Evolutionary conservation across 2,329 filamentous ascomycete species (phyloP).

Genomic region (Oidium heveae): DNA sequence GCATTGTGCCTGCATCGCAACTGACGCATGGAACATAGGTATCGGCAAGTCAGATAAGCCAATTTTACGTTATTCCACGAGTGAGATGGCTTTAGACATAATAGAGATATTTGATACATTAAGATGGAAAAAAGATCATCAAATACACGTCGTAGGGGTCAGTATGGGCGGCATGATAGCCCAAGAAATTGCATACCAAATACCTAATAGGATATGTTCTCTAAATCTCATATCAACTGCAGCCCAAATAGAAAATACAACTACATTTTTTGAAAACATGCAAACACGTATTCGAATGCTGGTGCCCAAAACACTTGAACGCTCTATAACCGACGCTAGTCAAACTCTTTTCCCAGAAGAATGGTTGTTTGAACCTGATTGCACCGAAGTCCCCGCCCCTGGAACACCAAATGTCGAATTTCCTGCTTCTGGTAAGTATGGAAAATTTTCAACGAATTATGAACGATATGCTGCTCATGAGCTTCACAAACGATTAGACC

Average conservation of each 20-base stretch:
- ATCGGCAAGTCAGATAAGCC: slow-evolving; percentile 64
- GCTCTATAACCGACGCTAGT: slow-evolving; percentile 37
- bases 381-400: slow-evolving; percentile 22
- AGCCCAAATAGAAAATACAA: slow-evolving; percentile 32
- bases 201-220: slow-evolving; percentile 26
- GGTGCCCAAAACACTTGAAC: slow-evolving; percentile 45
- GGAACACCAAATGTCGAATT: slow-evolving; percentile 17
- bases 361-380: slow-evolving; percentile 39
- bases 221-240: slow-evolving; percentile 37
- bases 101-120: slow-evolving; percentile 45
- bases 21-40: slow-evolving; percentile 15
- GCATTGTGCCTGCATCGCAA: no score
- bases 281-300: slow-evolving; percentile 28
- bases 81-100: slow-evolving; percentile 59
- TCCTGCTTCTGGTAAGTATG: slow-evolving; percentile 17
- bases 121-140: slow-evolving; percentile 35
- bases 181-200: slow-evolving; percentile 43
- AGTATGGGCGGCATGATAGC: slow-evolving; percentile 84
- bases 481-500: slow-evolving; percentile 40
- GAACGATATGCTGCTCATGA: slow-evolving; percentile 66
- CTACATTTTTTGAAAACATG: slow-evolving; percentile 38
- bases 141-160: slow-evolving; percentile 48
- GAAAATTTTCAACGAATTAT: slow-evolving; percentile 45
- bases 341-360: slow-evolving; percentile 35
- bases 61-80: slow-evolving; percentile 51